These are phyloP conservation scores for Venturia carpophila DNA, from an alignment of 2,329 filamentous ascomycete genomes.

Conservation along the genomic window DNA sequence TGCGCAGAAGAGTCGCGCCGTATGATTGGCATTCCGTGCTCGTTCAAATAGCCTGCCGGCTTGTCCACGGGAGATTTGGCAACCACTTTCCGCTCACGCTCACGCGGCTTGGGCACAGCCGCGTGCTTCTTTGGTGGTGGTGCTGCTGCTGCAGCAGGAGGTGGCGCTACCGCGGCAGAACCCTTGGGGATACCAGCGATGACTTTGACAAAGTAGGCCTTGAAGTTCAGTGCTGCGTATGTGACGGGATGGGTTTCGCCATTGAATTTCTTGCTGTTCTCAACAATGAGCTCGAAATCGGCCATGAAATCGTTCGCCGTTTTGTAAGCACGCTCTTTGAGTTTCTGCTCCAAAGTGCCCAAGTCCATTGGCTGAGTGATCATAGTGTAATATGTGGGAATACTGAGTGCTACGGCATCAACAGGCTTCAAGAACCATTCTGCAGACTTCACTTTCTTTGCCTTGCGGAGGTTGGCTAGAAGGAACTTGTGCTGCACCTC, in stretches of 20 bases:
- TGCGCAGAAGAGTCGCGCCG: conserved; percentile 72
- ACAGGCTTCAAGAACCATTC: conserved; percentile 71
- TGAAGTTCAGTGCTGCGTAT: conserved; percentile 54
- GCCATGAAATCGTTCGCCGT: conserved; percentile 64
- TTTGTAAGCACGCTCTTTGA: conserved; percentile 63
- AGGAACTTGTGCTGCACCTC: conserved; percentile 54
- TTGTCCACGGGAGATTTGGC: conserved; percentile 27
- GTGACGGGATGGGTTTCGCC: conserved; percentile 69
- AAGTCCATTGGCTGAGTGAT: conserved; percentile 81
- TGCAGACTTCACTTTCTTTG: conserved; percentile 82
- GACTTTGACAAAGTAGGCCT: conserved; percentile 52
- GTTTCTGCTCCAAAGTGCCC: conserved; percentile 67
- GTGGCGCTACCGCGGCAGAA: conserved; percentile 27
- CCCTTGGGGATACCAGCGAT: conserved; percentile 52
- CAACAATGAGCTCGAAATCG: conserved; percentile 67
- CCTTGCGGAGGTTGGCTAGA: conserved; percentile 57
- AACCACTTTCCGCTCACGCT: conserved; percentile 21
- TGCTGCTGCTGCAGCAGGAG: conserved; percentile 23
- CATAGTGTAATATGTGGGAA: conserved; percentile 65
- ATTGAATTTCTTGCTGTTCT: conserved; percentile 78
- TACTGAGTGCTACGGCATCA: conserved; percentile 61
- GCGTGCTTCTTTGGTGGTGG: conserved; percentile 27
- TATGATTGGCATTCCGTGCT: conserved; percentile 71
- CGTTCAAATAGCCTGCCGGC: conserved; percentile 45
- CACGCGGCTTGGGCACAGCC: conserved; percentile 27